Base-by-base conservation (phyloP, 257 asterid genomes). In the Primulina eburnea region DNA sequence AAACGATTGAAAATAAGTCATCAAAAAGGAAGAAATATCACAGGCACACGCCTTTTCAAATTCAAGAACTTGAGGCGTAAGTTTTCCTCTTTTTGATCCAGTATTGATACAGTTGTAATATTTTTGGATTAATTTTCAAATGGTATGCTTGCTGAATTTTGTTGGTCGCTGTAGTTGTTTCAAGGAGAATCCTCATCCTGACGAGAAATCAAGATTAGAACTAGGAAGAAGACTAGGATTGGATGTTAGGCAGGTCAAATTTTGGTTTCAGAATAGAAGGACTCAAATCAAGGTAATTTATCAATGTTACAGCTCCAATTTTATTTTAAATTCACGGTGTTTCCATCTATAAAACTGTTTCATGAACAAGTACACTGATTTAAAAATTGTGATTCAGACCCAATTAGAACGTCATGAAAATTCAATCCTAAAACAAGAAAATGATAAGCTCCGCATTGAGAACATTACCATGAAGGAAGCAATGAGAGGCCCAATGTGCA, bases 181-280 rank as follows among this genome's bases (percentile, higher is more conserved):
- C 84, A 92, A 90, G 81, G 96, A 88, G 78, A 90, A 87, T 52
- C 95, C 96, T 0, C 97, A 92, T 66, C 98, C 97, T 6, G 96
- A 88, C 33, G 98, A 92, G 86, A 92, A 88, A 68, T 87, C 82
- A 35, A 79, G 97, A 62, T 68, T 83, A 50, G 95, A 90, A 16
- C 91, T 92, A 32, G 94, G 97, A 17, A 79, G 67, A 73, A 82
- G 84, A 67, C 74, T 92, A 14, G 79, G 82, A 62, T 78, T 92
- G 92, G 90, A 84, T 77, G 77, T 78, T 70, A 83, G 82, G 79
- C 96, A 90, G 80, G 89, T 92, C 7, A 90, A 92, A 62, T 92
- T 90, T 66, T 92, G 97, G 98, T 92, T 90, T 76, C 98, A 92
- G 77, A 92, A 92, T 32, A 73, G 92, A 64, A 80, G 98, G 81